Evolutionary conservation across 768 basidiomycete species (phyloP), one percentile per base, ranked within the genome.

Genomic region (Lactarius deliciosus): DNA sequence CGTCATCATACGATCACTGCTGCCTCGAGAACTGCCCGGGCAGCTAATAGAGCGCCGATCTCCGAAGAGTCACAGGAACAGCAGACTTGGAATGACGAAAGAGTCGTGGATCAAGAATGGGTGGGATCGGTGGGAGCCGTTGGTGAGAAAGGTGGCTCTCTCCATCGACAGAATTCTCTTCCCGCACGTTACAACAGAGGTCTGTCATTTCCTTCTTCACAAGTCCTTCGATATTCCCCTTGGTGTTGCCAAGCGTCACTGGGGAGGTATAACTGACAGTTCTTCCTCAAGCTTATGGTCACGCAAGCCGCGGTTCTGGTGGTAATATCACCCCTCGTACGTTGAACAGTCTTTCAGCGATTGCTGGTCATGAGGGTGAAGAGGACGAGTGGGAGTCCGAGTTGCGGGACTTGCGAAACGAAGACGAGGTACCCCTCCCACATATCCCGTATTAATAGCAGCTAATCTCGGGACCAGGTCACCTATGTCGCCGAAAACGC

Each of bases 321-420:
- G 88, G 89, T 32, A 88, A 79, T 71, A 74, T 82, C 69, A 89
- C 90, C 30, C 88, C 89, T 40, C 86, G 90, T 66, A 84, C 85
- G 28, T 79, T 93, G 76, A 93, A 92, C 73, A 93, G 90, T 75
- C 85, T 94, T 61, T 85, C 89, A 41, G 90, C 90, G 63, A 94
- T 94, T 76, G 86, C 90, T 60, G 91, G 91, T 50, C 89, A 91
- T 72, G 92, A 94, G 71, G 91, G 88, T 71, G 92, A 92, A 67
- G 92, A 94, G 74, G 92, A 93, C 69, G 89, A 91, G 64, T 94
- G 92, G 92, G 90, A 91, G 75, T 79, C 82, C 53, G 85, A 86
- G 47, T 82, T 88, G 76, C 77, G 81, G 22, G 83, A 81, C 76
- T 77, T 84, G 74, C 78, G 79, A 15, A 80, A 85, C 65, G 88